A percentile compares a stretch with the other conserved stretches of the same genome.
Conservation (phyloP, 1,284 basidiomycete species). For the Ganoderma boninense region DNA sequence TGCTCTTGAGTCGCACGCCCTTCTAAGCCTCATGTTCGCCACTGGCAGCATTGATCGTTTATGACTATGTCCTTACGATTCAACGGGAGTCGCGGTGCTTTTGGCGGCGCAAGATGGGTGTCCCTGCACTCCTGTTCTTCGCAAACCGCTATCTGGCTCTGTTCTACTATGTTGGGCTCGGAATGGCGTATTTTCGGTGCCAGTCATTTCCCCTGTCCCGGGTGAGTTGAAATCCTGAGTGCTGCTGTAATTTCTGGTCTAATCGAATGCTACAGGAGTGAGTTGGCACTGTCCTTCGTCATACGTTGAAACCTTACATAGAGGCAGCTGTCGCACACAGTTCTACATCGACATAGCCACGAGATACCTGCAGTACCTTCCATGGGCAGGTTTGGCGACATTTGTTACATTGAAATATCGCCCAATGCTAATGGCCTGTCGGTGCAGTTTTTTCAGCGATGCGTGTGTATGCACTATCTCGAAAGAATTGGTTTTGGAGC, state of each 20-base stretch:
- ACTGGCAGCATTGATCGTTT: slow-evolving; percentile 6
- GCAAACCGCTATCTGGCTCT: slow-evolving; percentile 9
- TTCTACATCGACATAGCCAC: neutral
- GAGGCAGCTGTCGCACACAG: neutral
- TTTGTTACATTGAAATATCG: neutral
- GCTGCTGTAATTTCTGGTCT: neutral
- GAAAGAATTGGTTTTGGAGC: neutral
- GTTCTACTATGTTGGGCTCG: neutral
- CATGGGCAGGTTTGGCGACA: neutral
- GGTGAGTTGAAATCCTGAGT: neutral
- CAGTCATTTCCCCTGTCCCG: neutral
- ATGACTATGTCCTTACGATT: slow-evolving; percentile 18
- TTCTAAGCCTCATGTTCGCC: neutral
- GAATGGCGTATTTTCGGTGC: neutral
- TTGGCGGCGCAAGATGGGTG: slow-evolving; percentile 9
- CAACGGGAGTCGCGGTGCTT: slow-evolving; percentile 9
- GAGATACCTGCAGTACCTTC: slow-evolving; percentile 2
- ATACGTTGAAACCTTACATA: neutral
- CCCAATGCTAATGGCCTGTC: neutral
- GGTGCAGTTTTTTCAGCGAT: neutral
- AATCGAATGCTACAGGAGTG: neutral
- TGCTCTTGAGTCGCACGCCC: neutral
- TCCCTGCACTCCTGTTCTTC: slow-evolving; percentile 9
- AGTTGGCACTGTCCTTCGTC: neutral
- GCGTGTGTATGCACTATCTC: slow-evolving; percentile 1